phyloP scores from a whole-genome alignment of 2,329 filamentous ascomycete genomes.

The Venturia asperata region DNA sequence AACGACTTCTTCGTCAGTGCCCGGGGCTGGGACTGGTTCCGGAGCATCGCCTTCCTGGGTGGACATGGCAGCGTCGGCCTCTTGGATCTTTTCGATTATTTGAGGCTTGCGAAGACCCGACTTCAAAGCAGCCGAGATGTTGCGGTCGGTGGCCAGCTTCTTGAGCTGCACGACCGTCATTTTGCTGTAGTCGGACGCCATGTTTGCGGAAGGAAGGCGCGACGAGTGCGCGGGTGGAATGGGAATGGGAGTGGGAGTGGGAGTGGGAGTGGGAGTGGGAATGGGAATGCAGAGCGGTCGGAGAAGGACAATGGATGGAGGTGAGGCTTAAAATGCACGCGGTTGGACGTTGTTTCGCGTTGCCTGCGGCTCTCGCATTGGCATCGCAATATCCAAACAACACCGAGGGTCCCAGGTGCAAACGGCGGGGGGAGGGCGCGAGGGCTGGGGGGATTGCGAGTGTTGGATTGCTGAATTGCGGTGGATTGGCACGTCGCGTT shows the following conservation, averaged over 20 bases:
- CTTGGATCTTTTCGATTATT: constrained; percentile 40
- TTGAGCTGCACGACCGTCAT: constrained; percentile 42
- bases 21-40: neutral
- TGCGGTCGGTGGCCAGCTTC: constrained; percentile 40
- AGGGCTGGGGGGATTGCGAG: too few relatives aligned
- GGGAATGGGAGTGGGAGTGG: neutral
- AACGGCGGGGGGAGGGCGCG: too few relatives aligned
- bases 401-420: too few relatives aligned
- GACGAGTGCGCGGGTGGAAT: neutral
- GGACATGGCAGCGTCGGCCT: constrained; percentile 24
- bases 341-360: neutral
- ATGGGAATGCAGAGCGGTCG: neutral
- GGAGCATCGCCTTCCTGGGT: neutral
- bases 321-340: neutral
- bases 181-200: constrained; percentile 32
- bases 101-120: constrained; percentile 42
- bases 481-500: too few relatives aligned
- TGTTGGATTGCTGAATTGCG: too few relatives aligned
- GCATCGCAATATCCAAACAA: neutral
- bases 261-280: neutral
- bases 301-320: neutral
- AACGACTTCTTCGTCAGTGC: constrained; percentile 6
- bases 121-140: constrained; percentile 35
- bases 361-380: neutral
- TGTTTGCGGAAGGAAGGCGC: neutral